Base-by-base conservation (phyloP, 768 basidiomycete species). In the Boletus tomentosulus region DNA sequence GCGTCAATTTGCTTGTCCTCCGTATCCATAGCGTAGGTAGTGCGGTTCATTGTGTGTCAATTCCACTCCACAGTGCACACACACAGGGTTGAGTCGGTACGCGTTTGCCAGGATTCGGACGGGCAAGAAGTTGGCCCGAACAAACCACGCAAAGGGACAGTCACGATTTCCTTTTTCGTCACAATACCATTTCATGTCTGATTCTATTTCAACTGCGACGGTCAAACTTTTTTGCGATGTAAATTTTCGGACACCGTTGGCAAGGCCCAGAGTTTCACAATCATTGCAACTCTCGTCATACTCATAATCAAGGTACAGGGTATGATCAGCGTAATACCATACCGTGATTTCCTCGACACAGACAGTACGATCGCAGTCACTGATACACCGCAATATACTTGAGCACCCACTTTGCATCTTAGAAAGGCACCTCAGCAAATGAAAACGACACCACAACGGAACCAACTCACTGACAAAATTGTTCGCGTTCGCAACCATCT, bases 401-500 rank as follows among this genome's bases (percentile, higher is more conserved):
- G 52, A 53, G 27, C 39, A n/a, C 25, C 52, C 52, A 53, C 28
- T 48, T 19, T 3, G 52, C 52, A 24, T 47, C 52, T 53, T 19
- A 19, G 19, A 19, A 34, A 3, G 33, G 8, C 34, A 12, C 15
- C 16, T 34, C 34, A 24, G 46, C 4, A 31, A 35, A 25, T 3
- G 19, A 34, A 35, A 46, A 28, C 30, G 30, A 30, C 16, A 28
- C 33, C 33, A 13, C 12, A 19, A 19, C 28, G 15, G 25, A 66
- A 67, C 1, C 39, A 8, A 66, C 74, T 61, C 58, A 79, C 78
- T 51, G n/a, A 54, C 60, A 65, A 81, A 87, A 70, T 84, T 87
- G 22, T 62, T 70, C 15, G 83, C 78, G 63, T 87, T 73, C 16
- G 77, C 72, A 41, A 86, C 80, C 35, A 73, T 74, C 9, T 74